phyloP scores from a whole-genome alignment of 768 basidiomycete species.

The Brasilioporus rufonigricans region DNA sequence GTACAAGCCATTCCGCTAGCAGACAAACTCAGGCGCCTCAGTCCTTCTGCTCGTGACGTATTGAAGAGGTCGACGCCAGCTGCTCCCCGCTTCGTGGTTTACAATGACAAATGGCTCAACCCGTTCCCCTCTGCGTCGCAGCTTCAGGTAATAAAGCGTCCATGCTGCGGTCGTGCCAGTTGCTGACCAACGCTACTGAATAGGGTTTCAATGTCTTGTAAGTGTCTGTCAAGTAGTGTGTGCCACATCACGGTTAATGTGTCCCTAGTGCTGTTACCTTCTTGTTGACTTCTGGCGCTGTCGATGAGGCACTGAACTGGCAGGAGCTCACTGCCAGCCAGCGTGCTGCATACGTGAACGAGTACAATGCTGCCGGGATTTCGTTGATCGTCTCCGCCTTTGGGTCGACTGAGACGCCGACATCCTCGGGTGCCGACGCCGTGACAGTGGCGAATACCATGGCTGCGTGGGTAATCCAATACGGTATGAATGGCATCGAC shows the following conservation, averaged over 20 bases:
- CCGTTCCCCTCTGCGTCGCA: conserved; percentile 44
- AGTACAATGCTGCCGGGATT: conserved; percentile 56
- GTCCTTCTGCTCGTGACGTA: conserved; percentile 23
- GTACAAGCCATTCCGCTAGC: conserved; percentile 16
- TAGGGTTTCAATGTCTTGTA: conserved; percentile 39
- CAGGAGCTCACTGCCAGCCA: conserved; percentile 35
- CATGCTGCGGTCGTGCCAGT: neutral
- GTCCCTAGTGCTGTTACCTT: conserved; percentile 40
- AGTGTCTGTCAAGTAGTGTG: neutral
- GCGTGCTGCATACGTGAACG: conserved; percentile 41
- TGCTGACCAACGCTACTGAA: neutral
- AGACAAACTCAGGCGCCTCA: conserved; percentile 21
- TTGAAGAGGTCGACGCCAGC: conserved; percentile 29
- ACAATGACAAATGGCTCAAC: conserved; percentile 41
- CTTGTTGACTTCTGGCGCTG: conserved; percentile 39
- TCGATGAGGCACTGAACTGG: conserved; percentile 48
- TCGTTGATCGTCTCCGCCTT: conserved; percentile 57
- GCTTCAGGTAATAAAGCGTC: conserved; percentile 35
- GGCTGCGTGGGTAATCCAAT: no score
- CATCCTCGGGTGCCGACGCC: conserved; percentile 40
- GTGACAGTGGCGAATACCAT: conserved; percentile 40
- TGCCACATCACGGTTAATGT: neutral
- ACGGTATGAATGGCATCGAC: conserved; percentile 56
- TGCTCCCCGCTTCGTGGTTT: conserved; percentile 49
- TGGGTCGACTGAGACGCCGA: conserved; percentile 44